These are phyloP conservation scores for Rhizopus sp. DNA, from an alignment of 371 early-diverging fungal species.

Conservation along the genomic window DNA sequence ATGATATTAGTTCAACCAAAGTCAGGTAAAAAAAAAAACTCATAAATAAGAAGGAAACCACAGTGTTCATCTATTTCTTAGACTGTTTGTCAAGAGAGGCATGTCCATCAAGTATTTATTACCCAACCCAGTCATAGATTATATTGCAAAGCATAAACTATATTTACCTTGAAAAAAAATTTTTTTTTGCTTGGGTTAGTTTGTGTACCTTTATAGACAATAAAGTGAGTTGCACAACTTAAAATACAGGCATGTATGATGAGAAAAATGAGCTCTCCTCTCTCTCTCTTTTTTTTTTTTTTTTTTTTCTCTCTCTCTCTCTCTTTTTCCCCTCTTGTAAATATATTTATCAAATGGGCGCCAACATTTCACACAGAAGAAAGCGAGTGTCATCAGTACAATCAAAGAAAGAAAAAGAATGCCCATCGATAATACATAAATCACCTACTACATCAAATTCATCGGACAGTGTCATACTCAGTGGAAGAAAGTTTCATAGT, in stretches of 20 bases:
- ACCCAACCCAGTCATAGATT: slow-evolving; percentile 90
- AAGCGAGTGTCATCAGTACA: slow-evolving; percentile 6
- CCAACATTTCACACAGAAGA: slow-evolving; percentile 9
- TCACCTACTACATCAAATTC: slow-evolving; percentile 11
- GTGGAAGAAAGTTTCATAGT: slow-evolving; percentile 26
- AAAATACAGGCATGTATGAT: background rate
- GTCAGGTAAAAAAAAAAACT: slow-evolving; percentile 62
- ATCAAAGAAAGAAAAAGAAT: background rate
- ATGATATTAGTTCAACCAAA: slow-evolving; percentile 96
- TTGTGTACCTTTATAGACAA: background rate
- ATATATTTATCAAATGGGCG: slow-evolving; percentile 16
- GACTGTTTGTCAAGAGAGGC: slow-evolving; percentile 90
- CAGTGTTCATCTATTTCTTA: slow-evolving; percentile 20
- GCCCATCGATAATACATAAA: background rate
- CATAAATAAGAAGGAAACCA: background rate
- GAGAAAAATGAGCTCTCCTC: background rate
- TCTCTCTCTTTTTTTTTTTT: background rate
- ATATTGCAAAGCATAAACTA: slow-evolving; percentile 78
- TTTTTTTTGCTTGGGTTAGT: background rate
- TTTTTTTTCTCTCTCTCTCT: slow-evolving; percentile 4
- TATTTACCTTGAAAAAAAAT: slow-evolving; percentile 46
- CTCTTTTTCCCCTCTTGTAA: background rate
- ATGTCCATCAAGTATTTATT: slow-evolving; percentile 95
- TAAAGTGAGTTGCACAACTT: background rate
- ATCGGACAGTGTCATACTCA: slow-evolving; percentile 7